Percentiles rank a stretch among this genome's conserved stretches.
Evolutionary conservation across 768 basidiomycete genomes (phyloP).

Genomic region (Dentipellis sp.): DNA sequence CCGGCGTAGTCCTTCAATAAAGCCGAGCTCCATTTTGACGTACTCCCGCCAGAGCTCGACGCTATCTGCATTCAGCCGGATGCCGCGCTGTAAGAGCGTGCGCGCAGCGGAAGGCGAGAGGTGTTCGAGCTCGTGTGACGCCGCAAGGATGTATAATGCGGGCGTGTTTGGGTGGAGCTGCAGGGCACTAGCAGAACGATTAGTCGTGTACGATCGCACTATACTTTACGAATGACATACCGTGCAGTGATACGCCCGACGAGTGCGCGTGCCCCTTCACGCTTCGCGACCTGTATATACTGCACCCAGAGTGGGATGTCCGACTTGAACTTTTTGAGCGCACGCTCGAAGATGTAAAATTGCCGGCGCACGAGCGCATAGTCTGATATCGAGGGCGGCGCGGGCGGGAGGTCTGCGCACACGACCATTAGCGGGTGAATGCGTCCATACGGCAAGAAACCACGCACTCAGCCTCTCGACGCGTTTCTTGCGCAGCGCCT

Average conservation of each 20-base stretch:
- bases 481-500: constrained; percentile 70
- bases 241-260: constrained; percentile 78
- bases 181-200: constrained; percentile 48
- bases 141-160: constrained; percentile 75
- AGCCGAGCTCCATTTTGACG: constrained; percentile 83
- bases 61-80: constrained; percentile 67
- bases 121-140: constrained; percentile 72
- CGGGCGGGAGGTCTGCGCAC: constrained; percentile 1
- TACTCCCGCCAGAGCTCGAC: constrained; percentile 84
- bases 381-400: constrained; percentile 63
- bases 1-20: constrained; percentile 68
- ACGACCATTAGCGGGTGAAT: constrained; percentile 2
- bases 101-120: constrained; percentile 73
- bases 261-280: constrained; percentile 68
- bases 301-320: constrained; percentile 86
- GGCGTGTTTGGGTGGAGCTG: constrained; percentile 79
- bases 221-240: constrained; percentile 26
- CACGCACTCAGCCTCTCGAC: constrained; percentile 59
- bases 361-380: constrained; percentile 79
- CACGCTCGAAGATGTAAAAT: constrained; percentile 87
- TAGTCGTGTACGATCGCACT: background rate
- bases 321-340: constrained; percentile 78
- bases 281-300: constrained; percentile 78
- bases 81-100: constrained; percentile 74
- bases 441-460: background rate